These are phyloP conservation scores for Brassica nigra DNA, from an alignment of 345 rosid genomes.

Conservation along the genomic window DNA sequence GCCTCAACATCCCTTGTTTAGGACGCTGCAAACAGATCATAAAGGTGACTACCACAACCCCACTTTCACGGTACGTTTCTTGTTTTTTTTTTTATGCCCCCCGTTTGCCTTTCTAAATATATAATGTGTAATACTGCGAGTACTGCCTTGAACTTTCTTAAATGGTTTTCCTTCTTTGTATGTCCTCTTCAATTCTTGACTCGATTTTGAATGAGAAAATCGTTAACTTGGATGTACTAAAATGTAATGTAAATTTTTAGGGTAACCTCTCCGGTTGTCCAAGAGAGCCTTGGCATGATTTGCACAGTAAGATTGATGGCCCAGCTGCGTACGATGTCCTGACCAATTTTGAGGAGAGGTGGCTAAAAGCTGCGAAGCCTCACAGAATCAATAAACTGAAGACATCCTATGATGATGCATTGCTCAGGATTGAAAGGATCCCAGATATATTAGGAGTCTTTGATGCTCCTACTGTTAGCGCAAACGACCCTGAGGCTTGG, in stretches of 20 bases:
- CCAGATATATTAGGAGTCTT: conserved; percentile 63
- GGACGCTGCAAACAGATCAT: conserved; percentile 54
- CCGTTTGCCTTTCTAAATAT: conserved; percentile 5
- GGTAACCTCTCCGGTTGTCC: conserved; percentile 72
- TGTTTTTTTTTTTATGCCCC: not conserved
- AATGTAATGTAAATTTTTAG: conserved; percentile 38
- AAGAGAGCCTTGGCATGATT: conserved; percentile 95
- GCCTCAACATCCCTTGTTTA: conserved; percentile 63
- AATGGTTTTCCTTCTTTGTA: not conserved
- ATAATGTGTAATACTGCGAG: not conserved
- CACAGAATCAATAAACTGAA: conserved; percentile 66
- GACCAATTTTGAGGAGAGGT: conserved; percentile 81
- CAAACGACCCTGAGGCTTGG: conserved; percentile 71
- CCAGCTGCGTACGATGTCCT: conserved; percentile 89
- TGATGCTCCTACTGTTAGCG: conserved; percentile 49
- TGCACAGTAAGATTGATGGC: conserved; percentile 81
- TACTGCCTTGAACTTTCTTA: not conserved
- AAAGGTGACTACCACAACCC: conserved; percentile 62
- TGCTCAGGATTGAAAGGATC: conserved; percentile 77
- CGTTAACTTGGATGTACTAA: conserved; percentile 6
- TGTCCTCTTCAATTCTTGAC: not conserved
- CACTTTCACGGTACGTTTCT: conserved; percentile 53
- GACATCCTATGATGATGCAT: conserved; percentile 63
- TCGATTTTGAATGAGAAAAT: not conserved
- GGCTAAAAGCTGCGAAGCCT: conserved; percentile 78